These are phyloP conservation scores for Colletotrichum sublineola DNA, from an alignment of 2,329 filamentous ascomycete species.

Conservation along the genomic window DNA sequence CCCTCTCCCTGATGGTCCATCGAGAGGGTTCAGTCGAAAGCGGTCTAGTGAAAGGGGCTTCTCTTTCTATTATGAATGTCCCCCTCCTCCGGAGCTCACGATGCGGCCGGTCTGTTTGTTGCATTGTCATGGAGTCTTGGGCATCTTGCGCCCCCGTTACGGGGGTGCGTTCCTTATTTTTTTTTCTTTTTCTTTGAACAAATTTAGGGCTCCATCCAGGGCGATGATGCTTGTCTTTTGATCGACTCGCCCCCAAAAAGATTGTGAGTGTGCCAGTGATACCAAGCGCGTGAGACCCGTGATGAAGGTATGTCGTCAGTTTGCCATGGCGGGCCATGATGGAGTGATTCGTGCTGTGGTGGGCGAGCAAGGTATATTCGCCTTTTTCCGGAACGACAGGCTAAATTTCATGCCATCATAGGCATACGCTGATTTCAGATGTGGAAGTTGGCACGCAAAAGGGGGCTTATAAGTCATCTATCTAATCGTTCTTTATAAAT, in stretches of 20 bases:
- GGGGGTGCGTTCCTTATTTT: background rate
- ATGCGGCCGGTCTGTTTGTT: background rate
- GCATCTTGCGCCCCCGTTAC: background rate
- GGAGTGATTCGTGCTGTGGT: background rate
- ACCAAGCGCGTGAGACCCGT: background rate
- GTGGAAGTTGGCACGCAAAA: background rate
- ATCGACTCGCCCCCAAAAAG: background rate
- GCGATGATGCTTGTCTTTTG: background rate
- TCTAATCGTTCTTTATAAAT: background rate
- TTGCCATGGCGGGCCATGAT: background rate
- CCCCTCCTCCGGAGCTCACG: background rate
- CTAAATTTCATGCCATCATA: background rate
- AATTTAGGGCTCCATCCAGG: background rate
- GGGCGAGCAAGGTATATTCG: background rate
- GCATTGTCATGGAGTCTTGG: slow-evolving; percentile 23
- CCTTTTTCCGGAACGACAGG: background rate
- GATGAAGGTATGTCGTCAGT: background rate
- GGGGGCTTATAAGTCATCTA: background rate
- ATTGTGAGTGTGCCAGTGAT: background rate
- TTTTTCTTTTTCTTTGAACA: background rate
- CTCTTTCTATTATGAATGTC: background rate
- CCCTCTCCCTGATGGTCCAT: background rate
- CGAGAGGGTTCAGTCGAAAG: background rate
- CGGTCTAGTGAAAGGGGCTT: background rate
- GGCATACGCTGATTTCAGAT: background rate